These are phyloP conservation scores for Trichoderma parareesei DNA, from an alignment of 495 filamentous ascomycete species.

Conservation along the genomic window DNA sequence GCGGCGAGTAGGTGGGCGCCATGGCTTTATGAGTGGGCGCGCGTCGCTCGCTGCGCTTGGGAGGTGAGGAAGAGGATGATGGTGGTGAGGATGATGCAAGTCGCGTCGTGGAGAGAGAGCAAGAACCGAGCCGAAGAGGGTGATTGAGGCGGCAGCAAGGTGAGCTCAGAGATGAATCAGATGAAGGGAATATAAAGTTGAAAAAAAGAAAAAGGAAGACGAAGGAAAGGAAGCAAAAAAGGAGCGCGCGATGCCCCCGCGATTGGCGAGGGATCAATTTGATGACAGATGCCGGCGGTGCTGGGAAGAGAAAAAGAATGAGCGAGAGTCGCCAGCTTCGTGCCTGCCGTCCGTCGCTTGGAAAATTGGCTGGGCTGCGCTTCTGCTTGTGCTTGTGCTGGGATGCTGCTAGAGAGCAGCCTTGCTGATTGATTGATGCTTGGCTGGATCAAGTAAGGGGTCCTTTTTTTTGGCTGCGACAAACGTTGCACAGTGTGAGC, in stretches of 20 bases:
- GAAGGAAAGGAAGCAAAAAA: not conserved
- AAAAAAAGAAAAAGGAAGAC: not conserved
- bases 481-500: conserved; percentile 3
- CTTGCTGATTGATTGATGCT: not conserved
- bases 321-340: not conserved
- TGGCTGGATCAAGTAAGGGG: not conserved
- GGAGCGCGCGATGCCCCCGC: not conserved
- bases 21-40: conserved; percentile 13
- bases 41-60: not conserved
- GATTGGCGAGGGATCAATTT: not conserved
- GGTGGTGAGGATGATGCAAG: not conserved
- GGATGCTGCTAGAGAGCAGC: not conserved
- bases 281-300: not conserved
- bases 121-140: not conserved
- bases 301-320: not conserved
- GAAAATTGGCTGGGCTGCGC: conserved; percentile 3
- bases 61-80: no score
- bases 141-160: no score
- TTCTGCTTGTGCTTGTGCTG: not conserved
- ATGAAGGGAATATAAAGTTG: not conserved
- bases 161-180: no score
- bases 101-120: not conserved
- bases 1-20: conserved; percentile 23
- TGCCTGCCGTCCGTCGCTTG: not conserved
- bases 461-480: not conserved